Conservation (phyloP, 2,329 filamentous ascomycete genomes). For the Geosmithia putterillii region DNA sequence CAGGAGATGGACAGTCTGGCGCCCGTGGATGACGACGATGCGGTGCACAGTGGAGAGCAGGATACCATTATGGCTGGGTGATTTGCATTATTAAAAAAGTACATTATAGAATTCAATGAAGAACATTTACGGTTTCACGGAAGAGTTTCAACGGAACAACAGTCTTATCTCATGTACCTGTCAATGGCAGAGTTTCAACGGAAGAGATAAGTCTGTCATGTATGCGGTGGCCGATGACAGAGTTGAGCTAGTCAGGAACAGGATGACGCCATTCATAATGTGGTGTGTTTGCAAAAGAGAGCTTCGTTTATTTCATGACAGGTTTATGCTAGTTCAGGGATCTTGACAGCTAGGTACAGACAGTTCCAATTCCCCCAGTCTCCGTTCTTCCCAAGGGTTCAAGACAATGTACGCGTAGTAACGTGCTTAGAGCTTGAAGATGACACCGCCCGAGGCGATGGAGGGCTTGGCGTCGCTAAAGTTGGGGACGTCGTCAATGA, state of each 20-base stretch:
- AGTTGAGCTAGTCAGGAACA: not conserved
- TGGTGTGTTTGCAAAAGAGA: not conserved
- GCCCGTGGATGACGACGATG: constrained; percentile 21
- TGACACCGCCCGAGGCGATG: not conserved
- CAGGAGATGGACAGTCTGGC: constrained; percentile 77
- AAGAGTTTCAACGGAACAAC: no score
- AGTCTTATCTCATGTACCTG: no score
- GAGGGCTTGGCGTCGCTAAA: not conserved
- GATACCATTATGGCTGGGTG: constrained; percentile 26
- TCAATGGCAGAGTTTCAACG: no score
- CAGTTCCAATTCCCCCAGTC: no score
- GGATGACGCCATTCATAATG: not conserved
- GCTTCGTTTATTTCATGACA: not conserved
- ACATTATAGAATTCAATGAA: not conserved
- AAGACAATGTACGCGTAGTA: no score
- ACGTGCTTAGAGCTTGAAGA: not conserved
- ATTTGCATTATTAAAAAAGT: not conserved
- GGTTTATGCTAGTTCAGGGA: not conserved
- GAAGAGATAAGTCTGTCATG: no score
- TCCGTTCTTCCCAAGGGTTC: no score
- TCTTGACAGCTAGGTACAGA: not conserved
- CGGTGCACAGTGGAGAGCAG: constrained; percentile 21
- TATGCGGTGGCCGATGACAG: no score
- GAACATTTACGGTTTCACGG: no score
- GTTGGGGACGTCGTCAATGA: not conserved